Evolutionary conservation across 2,329 filamentous ascomycete genomes (phyloP), one percentile per base, ranked within the genome.

Genomic region (Dactylellina parvicollis): DNA sequence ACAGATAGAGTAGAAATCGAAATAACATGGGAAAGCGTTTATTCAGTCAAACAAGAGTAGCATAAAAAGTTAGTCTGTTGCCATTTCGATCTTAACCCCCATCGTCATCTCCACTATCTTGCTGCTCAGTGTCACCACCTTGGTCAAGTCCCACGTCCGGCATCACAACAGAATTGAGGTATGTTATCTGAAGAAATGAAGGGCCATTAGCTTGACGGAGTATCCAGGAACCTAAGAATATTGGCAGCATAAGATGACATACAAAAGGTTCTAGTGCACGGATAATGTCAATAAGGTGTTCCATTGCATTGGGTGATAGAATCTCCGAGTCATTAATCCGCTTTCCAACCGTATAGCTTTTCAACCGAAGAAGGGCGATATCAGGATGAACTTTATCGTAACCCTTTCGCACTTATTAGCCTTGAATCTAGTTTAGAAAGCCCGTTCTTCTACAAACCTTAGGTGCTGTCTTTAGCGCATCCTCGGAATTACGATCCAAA

Each of bases 391-490:
- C 88, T 18, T 86, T 85, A 46, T 87, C 83, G 79, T 90, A 96
- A 49, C 90, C 92, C 90, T 94, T 22, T 34, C 24, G n/a, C 34
- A 9, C 38, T 50, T 50, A 18, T 50, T 26, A 30, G 20, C 20
- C 8, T 24, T 14, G 18, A 8, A 46, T 8, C 5, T 46, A 4
- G 4, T n/a, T 36, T 3, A 22, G 9, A 20, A 12, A 32, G 16
- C 8, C 12, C 40, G 20, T 4, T 5, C 26, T 18, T 9, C 3
- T n/a, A 30, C 85, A 80, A 80, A 92, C 92, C 87, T 93, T 94
- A 3, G 93, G 93, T 79, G 89, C 89, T 36, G 87, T 94, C 84
- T 96, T 96, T 55, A 97, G 83, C 12, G 92, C 92, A 74, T 87
- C 90, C 70, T 88, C 87, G 75, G 86, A 82, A 78, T 96, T 97